phyloP scores from a whole-genome alignment of 805 yeast species.

The Phaffomyces antillensis region DNA sequence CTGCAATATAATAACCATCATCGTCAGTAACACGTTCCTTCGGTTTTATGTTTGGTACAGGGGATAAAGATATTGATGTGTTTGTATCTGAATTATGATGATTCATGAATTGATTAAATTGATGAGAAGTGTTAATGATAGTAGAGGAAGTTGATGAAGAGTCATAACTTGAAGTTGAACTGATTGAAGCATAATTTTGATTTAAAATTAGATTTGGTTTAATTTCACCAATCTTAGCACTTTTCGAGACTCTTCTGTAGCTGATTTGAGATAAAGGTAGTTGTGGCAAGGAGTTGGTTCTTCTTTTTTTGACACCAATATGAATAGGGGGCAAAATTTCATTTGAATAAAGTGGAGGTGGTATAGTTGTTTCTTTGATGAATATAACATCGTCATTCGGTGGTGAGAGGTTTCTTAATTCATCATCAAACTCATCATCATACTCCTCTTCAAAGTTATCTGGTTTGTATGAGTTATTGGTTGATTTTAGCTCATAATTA shows the following conservation, averaged over 20 bases:
- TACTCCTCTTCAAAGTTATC: constrained; percentile 6
- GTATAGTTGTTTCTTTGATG: constrained; percentile 1
- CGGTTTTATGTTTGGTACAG: constrained; percentile 8
- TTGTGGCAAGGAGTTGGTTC: constrained; percentile 51
- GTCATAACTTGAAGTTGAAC: constrained; percentile 6
- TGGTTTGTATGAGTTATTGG: background rate
- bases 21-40: constrained; percentile 18
- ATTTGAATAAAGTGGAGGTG: background rate
- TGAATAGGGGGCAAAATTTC: constrained; percentile 7
- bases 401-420: background rate
- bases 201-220: constrained; percentile 26
- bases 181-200: background rate
- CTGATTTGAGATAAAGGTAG: constrained; percentile 39
- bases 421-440: constrained; percentile 8
- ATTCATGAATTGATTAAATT: background rate
- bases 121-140: background rate
- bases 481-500: constrained; percentile 8
- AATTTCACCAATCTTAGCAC: constrained; percentile 35
- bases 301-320: constrained; percentile 33
- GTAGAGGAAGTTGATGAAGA: constrained; percentile 8
- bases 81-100: constrained; percentile 3
- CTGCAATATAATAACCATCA: constrained; percentile 68
- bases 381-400: constrained; percentile 9
- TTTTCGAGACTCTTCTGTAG: constrained; percentile 31
- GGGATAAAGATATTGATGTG: constrained; percentile 15